Evolutionary conservation across 805 yeast genomes (phyloP).

Genomic region (Vanderwaltozyma polyspora): DNA sequence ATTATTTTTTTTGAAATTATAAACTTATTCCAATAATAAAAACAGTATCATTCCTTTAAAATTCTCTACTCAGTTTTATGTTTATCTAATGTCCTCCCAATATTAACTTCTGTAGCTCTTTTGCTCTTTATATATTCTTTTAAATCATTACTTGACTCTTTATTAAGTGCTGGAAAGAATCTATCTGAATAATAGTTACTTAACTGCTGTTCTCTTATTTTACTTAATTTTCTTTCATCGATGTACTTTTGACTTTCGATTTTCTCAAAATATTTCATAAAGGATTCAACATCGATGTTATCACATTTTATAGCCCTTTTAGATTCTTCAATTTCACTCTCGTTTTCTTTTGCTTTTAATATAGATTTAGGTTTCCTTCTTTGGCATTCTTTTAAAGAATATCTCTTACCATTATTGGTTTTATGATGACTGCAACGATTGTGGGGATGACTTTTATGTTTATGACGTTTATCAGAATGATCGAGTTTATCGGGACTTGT

Average conservation of each 20-base stretch:
- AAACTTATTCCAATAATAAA: not conserved
- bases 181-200: slow-evolving; percentile 23
- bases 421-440: too few relatives aligned
- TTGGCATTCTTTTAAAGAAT: not conserved
- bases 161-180: not conserved
- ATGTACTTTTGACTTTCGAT: slow-evolving; percentile 28
- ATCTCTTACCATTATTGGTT: not conserved
- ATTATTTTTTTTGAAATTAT: too few relatives aligned
- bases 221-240: slow-evolving; percentile 26
- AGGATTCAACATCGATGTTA: slow-evolving; percentile 28
- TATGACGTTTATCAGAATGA: not conserved
- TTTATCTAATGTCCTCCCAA: not conserved
- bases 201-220: slow-evolving; percentile 30
- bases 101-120: not conserved
- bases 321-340: slow-evolving; percentile 27
- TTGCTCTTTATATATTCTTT: not conserved
- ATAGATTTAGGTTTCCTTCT: slow-evolving; percentile 24
- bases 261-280: slow-evolving; percentile 27
- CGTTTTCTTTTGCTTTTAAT: slow-evolving; percentile 28
- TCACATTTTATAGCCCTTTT: slow-evolving; percentile 31
- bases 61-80: not conserved
- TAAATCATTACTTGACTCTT: not conserved
- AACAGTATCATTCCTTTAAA: not conserved
- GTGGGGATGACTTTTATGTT: not conserved
- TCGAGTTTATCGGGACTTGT: too few relatives aligned